Evolutionary conservation across 208 protist species (phyloP).

Genomic region (Leishmania aethiopica): DNA sequence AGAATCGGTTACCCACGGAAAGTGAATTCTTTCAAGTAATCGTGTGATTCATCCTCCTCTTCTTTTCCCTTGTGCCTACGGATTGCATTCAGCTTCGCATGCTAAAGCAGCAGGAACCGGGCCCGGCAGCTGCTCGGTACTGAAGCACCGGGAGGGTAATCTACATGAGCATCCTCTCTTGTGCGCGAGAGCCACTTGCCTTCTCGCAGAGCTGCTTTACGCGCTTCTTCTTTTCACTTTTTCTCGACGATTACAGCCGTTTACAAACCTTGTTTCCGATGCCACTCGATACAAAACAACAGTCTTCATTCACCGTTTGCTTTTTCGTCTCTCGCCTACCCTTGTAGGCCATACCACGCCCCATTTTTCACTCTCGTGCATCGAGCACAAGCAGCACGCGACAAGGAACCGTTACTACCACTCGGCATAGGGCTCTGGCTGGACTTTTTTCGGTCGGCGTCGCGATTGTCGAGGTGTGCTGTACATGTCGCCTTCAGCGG

Average conservation of each 20-base stretch:
- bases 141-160: background rate
- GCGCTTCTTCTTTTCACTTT: background rate
- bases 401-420: background rate
- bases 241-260: background rate
- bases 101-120: background rate
- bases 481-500: constrained; percentile 28
- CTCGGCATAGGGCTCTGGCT: background rate
- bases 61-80: background rate
- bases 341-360: no score
- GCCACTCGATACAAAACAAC: background rate
- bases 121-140: background rate
- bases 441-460: background rate
- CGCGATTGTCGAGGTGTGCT: constrained; percentile 31
- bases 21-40: background rate
- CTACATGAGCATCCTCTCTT: background rate
- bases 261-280: background rate
- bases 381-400: background rate
- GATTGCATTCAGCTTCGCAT: background rate
- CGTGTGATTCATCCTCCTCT: no score
- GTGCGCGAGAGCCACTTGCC: background rate
- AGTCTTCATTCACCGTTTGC: background rate
- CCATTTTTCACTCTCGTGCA: background rate
- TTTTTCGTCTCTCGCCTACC: background rate
- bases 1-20: background rate
- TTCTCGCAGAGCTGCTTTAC: background rate